Evolutionary conservation across 768 basidiomycete species (phyloP), one percentile per base, ranked within the genome.

Genomic region (Pleurotus djamor): DNA sequence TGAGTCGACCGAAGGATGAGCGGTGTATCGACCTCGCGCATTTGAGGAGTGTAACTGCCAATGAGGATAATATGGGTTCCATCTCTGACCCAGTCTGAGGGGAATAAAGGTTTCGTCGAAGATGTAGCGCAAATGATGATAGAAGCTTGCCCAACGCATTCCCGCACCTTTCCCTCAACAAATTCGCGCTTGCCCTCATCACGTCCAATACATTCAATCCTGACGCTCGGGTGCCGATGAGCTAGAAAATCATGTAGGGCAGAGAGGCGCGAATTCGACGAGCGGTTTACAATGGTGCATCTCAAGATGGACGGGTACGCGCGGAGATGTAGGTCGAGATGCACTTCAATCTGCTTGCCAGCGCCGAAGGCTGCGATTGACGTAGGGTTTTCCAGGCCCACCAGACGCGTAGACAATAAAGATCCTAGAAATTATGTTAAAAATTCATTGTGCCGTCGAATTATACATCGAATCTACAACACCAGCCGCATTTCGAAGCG

Each of bases 401-500:
- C 76, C 2, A 91, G 71, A 10, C 72, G 80, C 0, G 83, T 84
- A 1, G 90, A 88, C 3, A 92, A 79, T 3, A 89, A 71, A 0
- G 90, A 92, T 34, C 87, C 91, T 91, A 61, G 50, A 32, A 37
- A 44, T n/a, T 5, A 5, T 7, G 6, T 33, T 33, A 5, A 21
- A 9, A 56, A 38, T 35, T 21, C 17, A 28, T 13, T 49, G 60
- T 54, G 21, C 59, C 9, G 37, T 35, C 4, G 36, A 43, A 43
- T 43, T 10, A 43, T n/a, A 50, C 9, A 34, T n/a, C n/a, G 49
- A 10, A 8, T 36, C 36, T 2, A 38, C 34, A 16, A 33, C 60
- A 88, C 92, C 90, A 62, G 90, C 90, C 52, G 92, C 92, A 59
- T 90, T 96, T 45, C 94, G 72, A 34, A 94, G 71, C 4, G 93